Conservation (phyloP, 2,329 filamentous ascomycete genomes). For the Penicillium olsonii region DNA sequence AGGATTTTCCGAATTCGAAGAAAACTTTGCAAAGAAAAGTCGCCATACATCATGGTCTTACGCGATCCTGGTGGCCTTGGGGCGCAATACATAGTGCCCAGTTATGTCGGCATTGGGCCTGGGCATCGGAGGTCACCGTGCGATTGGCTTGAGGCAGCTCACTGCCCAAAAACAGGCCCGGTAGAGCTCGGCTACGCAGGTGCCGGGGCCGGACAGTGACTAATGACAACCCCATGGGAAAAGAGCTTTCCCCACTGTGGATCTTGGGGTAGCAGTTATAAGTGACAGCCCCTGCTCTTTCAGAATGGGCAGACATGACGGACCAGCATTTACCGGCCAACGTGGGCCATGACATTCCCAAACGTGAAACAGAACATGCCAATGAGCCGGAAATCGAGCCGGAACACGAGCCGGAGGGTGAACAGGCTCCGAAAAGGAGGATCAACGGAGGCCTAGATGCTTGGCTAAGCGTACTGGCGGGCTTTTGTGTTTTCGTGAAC, state of each 20-base stretch:
- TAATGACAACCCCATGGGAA: slow-evolving; percentile 25
- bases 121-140: background rate
- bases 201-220: slow-evolving; percentile 23
- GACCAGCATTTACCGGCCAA: no score
- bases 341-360: background rate
- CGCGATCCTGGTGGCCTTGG: no score
- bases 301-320: slow-evolving; percentile 14
- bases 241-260: slow-evolving; percentile 16
- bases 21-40: no score
- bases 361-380: slow-evolving; percentile 4
- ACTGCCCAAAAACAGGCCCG: slow-evolving; percentile 5
- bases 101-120: background rate
- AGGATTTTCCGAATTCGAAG: no score
- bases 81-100: no score
- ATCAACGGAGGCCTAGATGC: slow-evolving; percentile 30
- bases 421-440: slow-evolving; percentile 10
- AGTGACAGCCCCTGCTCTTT: slow-evolving; percentile 6
- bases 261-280: slow-evolving; percentile 9
- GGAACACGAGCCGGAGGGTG: no score
- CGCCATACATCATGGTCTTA: no score
- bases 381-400: no score
- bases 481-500: slow-evolving; percentile 37
- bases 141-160: background rate
- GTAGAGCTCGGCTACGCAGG: slow-evolving; percentile 25
- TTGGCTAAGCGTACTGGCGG: slow-evolving; percentile 32